Evolutionary conservation across 2,329 filamentous ascomycete species (phyloP).

Genomic region (Talaromyces sp.): DNA sequence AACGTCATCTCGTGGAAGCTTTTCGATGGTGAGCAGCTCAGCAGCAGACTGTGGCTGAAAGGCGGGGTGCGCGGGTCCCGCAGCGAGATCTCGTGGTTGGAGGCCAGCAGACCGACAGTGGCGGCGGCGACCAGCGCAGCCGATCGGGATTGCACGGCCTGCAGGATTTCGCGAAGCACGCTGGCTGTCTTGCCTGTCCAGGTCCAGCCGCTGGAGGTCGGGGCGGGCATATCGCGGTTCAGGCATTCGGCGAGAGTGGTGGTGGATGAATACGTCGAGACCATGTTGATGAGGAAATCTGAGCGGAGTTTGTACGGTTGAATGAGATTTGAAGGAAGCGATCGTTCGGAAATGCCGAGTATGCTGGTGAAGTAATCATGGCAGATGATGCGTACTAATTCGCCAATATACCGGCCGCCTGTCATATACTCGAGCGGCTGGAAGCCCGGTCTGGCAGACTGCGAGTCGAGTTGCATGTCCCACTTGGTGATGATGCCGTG

Average conservation of each 20-base stretch:
- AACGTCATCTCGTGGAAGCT: slow-evolving; percentile 12
- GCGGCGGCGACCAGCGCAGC: slow-evolving; percentile 12
- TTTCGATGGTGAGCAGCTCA: slow-evolving; percentile 9
- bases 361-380: slow-evolving; percentile 10
- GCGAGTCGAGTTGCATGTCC: slow-evolving; percentile 9
- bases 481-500: slow-evolving; percentile 11
- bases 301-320: slow-evolving; percentile 5
- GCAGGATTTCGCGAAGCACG: slow-evolving; percentile 6
- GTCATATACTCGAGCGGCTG: slow-evolving; percentile 13
- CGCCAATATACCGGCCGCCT: slow-evolving; percentile 10
- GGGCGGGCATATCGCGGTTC: not conserved
- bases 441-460: slow-evolving; percentile 7
- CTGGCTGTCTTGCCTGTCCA: slow-evolving; percentile 9
- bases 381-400: slow-evolving; percentile 10
- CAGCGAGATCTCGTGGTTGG: slow-evolving; percentile 11
- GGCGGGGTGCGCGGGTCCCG: not conserved
- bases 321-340: slow-evolving; percentile 1
- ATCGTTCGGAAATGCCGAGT: slow-evolving; percentile 2
- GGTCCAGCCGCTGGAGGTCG: slow-evolving; percentile 1
- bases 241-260: slow-evolving; percentile 1
- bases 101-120: slow-evolving; percentile 10
- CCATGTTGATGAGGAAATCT: slow-evolving; percentile 8
- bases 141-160: slow-evolving; percentile 8
- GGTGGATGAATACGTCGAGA: slow-evolving; percentile 3
- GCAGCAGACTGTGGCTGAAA: not conserved